Conservation (phyloP, 805 yeast species). For the Lipomyces yamadae region DNA sequence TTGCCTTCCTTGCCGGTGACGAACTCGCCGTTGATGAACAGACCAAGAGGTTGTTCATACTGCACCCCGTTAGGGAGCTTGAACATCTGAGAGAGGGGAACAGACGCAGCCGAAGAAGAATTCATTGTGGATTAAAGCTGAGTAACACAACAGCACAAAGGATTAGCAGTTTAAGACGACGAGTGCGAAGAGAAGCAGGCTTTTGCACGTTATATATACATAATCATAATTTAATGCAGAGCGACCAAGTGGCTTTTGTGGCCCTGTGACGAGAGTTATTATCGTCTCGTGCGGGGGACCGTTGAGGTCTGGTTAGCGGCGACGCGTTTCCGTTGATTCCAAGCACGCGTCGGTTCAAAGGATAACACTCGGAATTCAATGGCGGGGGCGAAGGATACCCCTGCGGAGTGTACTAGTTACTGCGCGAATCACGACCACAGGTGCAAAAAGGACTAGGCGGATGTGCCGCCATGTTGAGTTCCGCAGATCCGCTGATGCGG, state of each 20-base stretch:
- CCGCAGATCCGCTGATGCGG: slow-evolving; percentile 7
- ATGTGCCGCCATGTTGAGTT: background rate
- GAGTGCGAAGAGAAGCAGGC: background rate
- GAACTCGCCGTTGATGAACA: slow-evolving; percentile 80
- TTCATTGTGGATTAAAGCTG: slow-evolving; percentile 10
- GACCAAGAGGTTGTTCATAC: slow-evolving; percentile 80
- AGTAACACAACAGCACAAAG: background rate
- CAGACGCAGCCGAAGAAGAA: slow-evolving; percentile 23
- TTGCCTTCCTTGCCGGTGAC: slow-evolving; percentile 62
- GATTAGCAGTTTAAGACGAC: background rate
- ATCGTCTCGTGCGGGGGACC: too few relatives aligned
- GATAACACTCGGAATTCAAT: background rate
- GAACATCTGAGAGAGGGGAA: slow-evolving; percentile 46
- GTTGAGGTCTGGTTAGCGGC: background rate
- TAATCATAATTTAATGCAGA: too few relatives aligned
- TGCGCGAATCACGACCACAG: background rate
- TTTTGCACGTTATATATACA: background rate
- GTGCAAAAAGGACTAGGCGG: background rate
- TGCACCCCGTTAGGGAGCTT: slow-evolving; percentile 74
- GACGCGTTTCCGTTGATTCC: background rate
- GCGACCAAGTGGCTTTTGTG: too few relatives aligned
- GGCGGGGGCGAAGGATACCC: background rate
- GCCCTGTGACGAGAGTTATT: too few relatives aligned
- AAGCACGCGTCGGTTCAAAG: background rate
- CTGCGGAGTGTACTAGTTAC: background rate